Conservation (phyloP, 2,329 filamentous ascomycete genomes). For the Penicillium rolfsii region DNA sequence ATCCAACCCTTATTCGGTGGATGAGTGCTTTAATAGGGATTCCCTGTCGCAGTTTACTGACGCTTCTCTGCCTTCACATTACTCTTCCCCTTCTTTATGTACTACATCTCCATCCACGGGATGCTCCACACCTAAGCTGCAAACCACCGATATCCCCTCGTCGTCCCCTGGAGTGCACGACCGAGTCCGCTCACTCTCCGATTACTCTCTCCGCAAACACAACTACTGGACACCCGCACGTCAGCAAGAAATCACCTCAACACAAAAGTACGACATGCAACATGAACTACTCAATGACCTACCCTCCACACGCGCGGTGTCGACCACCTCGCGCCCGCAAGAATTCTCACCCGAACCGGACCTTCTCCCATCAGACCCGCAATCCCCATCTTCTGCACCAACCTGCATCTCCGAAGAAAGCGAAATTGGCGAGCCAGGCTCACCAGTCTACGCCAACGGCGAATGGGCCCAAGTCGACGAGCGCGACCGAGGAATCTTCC, state of each 20-base stretch:
- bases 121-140: conserved; percentile 18
- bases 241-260: not conserved
- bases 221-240: conserved; percentile 19
- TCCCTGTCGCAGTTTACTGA: conserved; percentile 32
- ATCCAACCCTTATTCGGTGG: conserved; percentile 22
- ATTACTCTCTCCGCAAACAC: conserved; percentile 25
- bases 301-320: conserved; percentile 30
- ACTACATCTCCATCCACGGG: conserved; percentile 13
- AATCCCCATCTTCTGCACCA: conserved; percentile 23
- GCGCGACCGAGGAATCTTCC: conserved; percentile 32
- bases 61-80: conserved; percentile 29
- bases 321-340: conserved; percentile 33
- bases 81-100: conserved; percentile 27
- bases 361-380: conserved; percentile 8
- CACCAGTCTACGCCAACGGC: conserved; percentile 32
- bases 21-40: conserved; percentile 23
- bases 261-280: conserved; percentile 21
- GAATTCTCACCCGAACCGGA: conserved; percentile 20
- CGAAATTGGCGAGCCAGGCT: conserved; percentile 39
- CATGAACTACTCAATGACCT: conserved; percentile 29
- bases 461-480: conserved; percentile 31
- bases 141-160: conserved; percentile 22
- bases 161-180: conserved; percentile 25
- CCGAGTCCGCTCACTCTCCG: conserved; percentile 26
- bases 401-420: conserved; percentile 30